These are phyloP conservation scores for Hortaea sp. DNA, from an alignment of 2,329 filamentous ascomycete genomes.

Conservation along the genomic window DNA sequence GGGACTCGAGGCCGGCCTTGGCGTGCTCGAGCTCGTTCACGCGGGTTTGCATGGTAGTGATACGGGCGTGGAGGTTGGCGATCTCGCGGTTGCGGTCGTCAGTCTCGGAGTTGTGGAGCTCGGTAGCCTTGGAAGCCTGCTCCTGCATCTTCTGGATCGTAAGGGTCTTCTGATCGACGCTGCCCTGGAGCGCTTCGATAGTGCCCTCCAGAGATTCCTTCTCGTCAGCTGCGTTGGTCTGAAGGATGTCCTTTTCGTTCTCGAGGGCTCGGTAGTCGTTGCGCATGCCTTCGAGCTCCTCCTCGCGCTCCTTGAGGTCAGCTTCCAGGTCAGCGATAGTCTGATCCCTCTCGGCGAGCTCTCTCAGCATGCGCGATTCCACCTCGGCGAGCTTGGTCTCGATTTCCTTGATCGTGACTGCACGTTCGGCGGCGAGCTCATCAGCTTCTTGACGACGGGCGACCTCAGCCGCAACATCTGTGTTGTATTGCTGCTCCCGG, in stretches of 20 bases:
- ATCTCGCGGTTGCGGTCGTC: slow-evolving; percentile 23
- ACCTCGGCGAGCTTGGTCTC: slow-evolving; percentile 26
- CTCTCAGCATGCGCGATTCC: slow-evolving; percentile 18
- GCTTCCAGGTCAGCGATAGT: slow-evolving; percentile 19
- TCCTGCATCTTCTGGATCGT: slow-evolving; percentile 17
- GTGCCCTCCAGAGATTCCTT: slow-evolving; percentile 18
- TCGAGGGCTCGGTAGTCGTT: slow-evolving; percentile 16
- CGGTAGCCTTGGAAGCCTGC: slow-evolving; percentile 12
- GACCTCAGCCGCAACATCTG: slow-evolving; percentile 30
- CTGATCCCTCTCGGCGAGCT: slow-evolving; percentile 21
- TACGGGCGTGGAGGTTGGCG: slow-evolving; percentile 20
- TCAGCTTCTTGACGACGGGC: slow-evolving; percentile 30
- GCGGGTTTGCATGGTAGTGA: slow-evolving; percentile 10
- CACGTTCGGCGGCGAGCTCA: slow-evolving; percentile 24
- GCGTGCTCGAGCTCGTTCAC: slow-evolving; percentile 17
- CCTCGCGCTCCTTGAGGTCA: slow-evolving; percentile 14
- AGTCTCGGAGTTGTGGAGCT: slow-evolving; percentile 21
- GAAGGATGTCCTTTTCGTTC: slow-evolving; percentile 9
- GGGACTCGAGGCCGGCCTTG: slow-evolving; percentile 23
- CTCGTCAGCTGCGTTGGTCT: slow-evolving; percentile 9
- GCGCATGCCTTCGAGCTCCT: slow-evolving; percentile 18
- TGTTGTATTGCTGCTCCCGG: slow-evolving; percentile 29
- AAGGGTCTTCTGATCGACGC: slow-evolving; percentile 14
- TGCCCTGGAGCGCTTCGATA: slow-evolving; percentile 15
- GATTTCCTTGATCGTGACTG: slow-evolving; percentile 26